A percentile compares a stretch with the other conserved stretches of the same genome.
These are phyloP conservation scores for Grosmannia serpens DNA, from an alignment of 2,329 filamentous ascomycete species.

Conservation along the genomic window DNA sequence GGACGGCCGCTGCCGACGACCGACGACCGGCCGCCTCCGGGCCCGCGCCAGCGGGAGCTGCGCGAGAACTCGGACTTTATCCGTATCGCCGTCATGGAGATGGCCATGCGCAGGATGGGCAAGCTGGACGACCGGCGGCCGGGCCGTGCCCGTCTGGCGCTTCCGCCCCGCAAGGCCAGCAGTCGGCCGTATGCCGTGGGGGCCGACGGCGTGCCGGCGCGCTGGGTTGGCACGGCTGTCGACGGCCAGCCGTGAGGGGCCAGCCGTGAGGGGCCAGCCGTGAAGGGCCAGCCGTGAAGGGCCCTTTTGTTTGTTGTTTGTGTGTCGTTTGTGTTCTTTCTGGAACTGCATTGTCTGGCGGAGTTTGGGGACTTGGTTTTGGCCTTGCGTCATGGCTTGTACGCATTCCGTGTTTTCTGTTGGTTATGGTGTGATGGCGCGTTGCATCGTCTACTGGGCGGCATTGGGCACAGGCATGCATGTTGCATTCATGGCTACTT, in stretches of 20 bases:
- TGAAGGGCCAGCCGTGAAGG: not conserved
- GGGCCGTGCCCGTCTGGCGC: conserved; percentile 55
- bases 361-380: not conserved
- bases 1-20: not conserved
- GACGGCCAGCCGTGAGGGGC: not conserved
- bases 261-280: not conserved
- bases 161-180: conserved; percentile 50
- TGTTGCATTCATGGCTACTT: not conserved
- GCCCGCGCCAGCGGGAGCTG: conserved; percentile 52
- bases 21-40: conserved; percentile 21
- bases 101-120: conserved; percentile 56
- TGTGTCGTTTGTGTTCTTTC: not conserved
- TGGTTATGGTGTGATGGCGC: not conserved
- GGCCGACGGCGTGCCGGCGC: conserved; percentile 44
- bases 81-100: conserved; percentile 59
- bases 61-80: conserved; percentile 62
- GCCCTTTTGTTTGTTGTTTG: not conserved
- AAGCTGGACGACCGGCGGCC: conserved; percentile 55
- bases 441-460: not conserved
- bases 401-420: not conserved
- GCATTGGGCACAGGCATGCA: not conserved
- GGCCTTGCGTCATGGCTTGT: not conserved
- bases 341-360: not conserved
- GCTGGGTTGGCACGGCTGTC: conserved; percentile 33
- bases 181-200: conserved; percentile 44